Evolutionary conservation across 2,329 filamentous ascomycete genomes (phyloP).

Genomic region (Alternaria tenuissima): DNA sequence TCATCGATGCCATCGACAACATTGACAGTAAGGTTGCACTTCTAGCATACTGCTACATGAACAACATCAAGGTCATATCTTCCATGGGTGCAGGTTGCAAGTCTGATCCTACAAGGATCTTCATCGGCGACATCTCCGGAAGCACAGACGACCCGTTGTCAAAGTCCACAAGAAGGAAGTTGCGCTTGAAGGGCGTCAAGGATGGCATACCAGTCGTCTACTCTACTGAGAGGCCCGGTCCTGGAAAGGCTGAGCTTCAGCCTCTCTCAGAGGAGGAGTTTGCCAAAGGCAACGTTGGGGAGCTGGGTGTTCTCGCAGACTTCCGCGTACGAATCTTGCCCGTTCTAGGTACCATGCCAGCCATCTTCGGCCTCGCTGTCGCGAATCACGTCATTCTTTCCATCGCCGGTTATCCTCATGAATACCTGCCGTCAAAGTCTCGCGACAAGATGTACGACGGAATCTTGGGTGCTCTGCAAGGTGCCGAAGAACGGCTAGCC

Average conservation of each 20-base stretch:
- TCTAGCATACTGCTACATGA: slow-evolving; percentile 83
- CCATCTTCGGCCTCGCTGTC: slow-evolving; percentile 88
- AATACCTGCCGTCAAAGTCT: slow-evolving; percentile 81
- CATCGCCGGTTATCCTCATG: slow-evolving; percentile 82
- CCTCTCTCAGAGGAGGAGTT: slow-evolving; percentile 90
- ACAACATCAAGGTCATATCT: slow-evolving; percentile 83
- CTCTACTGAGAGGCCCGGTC: slow-evolving; percentile 87
- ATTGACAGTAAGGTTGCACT: slow-evolving; percentile 95
- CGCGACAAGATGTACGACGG: slow-evolving; percentile 93
- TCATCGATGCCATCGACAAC: slow-evolving; percentile 98
- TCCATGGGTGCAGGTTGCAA: slow-evolving; percentile 98
- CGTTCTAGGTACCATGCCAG: slow-evolving; percentile 95
- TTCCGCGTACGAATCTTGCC: slow-evolving; percentile 95
- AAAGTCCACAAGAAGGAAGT: slow-evolving; percentile 78
- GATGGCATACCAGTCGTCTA: slow-evolving; percentile 91
- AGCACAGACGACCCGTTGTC: slow-evolving; percentile 91
- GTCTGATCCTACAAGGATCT: slow-evolving; percentile 81
- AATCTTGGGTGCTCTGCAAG: slow-evolving; percentile 78
- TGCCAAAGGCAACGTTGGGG: slow-evolving; percentile 81
- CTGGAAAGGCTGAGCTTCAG: slow-evolving; percentile 88
- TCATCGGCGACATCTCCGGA: slow-evolving; percentile 88
- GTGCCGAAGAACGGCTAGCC: slow-evolving; percentile 78
- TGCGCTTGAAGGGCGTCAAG: slow-evolving; percentile 79
- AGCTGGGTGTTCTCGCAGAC: slow-evolving; percentile 87
- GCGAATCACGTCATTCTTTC: slow-evolving; percentile 93